These are phyloP conservation scores for Solanum tarijense DNA, from an alignment of 257 asterid genomes.

Conservation along the genomic window DNA sequence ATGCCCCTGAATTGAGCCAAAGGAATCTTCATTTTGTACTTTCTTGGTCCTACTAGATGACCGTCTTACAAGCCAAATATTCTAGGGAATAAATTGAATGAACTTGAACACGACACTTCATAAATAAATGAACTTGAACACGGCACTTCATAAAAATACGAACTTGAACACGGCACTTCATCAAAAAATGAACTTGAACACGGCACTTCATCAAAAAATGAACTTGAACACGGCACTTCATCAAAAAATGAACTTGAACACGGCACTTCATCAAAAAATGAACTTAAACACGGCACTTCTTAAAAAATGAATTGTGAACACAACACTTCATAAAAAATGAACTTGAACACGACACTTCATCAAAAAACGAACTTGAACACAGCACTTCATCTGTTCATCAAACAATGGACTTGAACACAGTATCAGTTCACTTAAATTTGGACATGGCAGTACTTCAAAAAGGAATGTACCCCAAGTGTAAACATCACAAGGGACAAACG, in stretches of 20 bases:
- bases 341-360: not conserved
- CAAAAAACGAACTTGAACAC: not conserved
- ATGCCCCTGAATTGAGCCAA: not conserved
- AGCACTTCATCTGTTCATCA: not conserved
- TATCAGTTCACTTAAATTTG: not conserved
- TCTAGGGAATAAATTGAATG: not conserved
- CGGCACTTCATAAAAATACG: not conserved
- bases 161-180: not conserved
- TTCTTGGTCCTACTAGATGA: not conserved
- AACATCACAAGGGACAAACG: not conserved
- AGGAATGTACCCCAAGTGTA: not conserved
- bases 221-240: not conserved
- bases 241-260: not conserved
- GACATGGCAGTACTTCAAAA: not conserved
- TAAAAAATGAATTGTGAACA: not conserved
- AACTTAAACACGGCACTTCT: not conserved
- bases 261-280: not conserved
- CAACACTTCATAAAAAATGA: not conserved
- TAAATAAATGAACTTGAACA: not conserved
- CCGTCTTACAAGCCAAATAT: not conserved
- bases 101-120: not conserved
- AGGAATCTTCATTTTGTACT: not conserved
- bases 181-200: not conserved
- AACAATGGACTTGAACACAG: not conserved
- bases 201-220: too few relatives aligned